These are phyloP conservation scores for Phlegmacium glaucopus DNA, from an alignment of 768 basidiomycete genomes.

Conservation along the genomic window DNA sequence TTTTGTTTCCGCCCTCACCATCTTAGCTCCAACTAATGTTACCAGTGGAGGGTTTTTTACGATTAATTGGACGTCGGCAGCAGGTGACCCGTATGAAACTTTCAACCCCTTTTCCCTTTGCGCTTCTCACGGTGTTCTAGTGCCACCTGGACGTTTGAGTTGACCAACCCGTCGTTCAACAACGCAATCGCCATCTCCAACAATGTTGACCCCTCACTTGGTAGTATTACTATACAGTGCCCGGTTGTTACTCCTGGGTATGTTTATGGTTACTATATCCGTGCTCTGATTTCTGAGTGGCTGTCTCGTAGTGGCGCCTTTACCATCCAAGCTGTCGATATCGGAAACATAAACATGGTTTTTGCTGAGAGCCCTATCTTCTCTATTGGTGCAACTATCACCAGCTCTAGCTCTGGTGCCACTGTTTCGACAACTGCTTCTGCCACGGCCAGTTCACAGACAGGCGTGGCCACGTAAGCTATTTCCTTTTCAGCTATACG, in stretches of 20 bases:
- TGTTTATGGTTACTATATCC: slow-evolving; percentile 12
- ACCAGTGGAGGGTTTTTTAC: slow-evolving; percentile 32
- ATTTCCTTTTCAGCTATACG: not conserved
- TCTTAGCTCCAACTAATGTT: slow-evolving; percentile 33
- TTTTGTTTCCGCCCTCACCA: slow-evolving; percentile 44
- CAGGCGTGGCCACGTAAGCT: slow-evolving; percentile 4
- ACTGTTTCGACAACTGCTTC: slow-evolving; percentile 5
- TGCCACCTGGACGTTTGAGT: slow-evolving; percentile 38
- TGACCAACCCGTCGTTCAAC: slow-evolving; percentile 49
- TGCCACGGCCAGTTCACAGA: not conserved
- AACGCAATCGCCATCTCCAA: slow-evolving; percentile 51
- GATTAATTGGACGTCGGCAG: slow-evolving; percentile 41
- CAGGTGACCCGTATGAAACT: slow-evolving; percentile 41
- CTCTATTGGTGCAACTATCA: slow-evolving; percentile 28
- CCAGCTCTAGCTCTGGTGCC: slow-evolving; percentile 4
- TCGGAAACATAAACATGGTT: slow-evolving; percentile 43
- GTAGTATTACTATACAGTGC: slow-evolving; percentile 34
- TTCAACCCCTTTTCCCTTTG: not conserved
- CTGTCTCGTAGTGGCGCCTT: slow-evolving; percentile 41
- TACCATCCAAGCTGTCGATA: slow-evolving; percentile 41
- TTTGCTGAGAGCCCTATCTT: slow-evolving; percentile 40
- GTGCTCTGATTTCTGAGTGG: not conserved
- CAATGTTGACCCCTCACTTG: slow-evolving; percentile 40
- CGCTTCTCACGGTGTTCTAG: slow-evolving; percentile 11
- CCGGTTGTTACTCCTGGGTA: slow-evolving; percentile 49